Conservation (phyloP, 208 protist genomes). For the Porcisia deanei region DNA sequence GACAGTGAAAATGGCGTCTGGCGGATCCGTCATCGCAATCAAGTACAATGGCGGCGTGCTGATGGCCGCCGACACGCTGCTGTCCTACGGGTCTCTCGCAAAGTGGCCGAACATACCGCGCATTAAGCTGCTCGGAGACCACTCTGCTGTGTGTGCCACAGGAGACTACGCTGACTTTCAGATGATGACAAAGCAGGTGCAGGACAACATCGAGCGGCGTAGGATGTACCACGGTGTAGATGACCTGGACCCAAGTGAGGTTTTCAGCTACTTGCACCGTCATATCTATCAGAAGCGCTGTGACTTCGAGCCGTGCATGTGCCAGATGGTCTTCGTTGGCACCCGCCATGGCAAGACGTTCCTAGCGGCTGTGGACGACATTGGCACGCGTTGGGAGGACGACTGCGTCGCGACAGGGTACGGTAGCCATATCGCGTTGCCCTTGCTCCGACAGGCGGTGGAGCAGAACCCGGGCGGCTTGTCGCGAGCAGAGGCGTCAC, state of each 20-base stretch:
- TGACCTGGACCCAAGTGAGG: conserved; percentile 77
- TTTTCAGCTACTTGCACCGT: conserved; percentile 94
- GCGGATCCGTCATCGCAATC: conserved; percentile 96
- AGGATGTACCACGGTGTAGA: conserved; percentile 79
- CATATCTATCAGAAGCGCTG: conserved; percentile 94
- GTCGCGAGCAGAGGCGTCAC: conserved; percentile 83
- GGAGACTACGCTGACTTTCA: conserved; percentile 98
- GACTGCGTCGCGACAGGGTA: conserved; percentile 95
- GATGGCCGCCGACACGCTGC: conserved; percentile 95
- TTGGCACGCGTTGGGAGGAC: conserved; percentile 95
- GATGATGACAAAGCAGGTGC: conserved; percentile 76
- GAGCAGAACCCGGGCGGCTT: conserved; percentile 78
- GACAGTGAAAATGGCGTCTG: conserved; percentile 87
- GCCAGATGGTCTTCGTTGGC: conserved; percentile 95
- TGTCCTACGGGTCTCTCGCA: conserved; percentile 97
- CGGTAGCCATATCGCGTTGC: conserved; percentile 94
- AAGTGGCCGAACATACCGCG: conserved; percentile 94
- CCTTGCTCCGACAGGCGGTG: conserved; percentile 92
- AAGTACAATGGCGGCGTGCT: conserved; percentile 98
- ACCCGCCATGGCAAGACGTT: conserved; percentile 85
- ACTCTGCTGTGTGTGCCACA: conserved; percentile 91
- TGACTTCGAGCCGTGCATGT: conserved; percentile 97
- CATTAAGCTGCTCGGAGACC: conserved; percentile 84
- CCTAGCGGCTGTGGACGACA: conserved; percentile 94
- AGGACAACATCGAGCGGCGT: conserved; percentile 80